Conservation (phyloP, 805 yeast species). For the Candida montana region DNA sequence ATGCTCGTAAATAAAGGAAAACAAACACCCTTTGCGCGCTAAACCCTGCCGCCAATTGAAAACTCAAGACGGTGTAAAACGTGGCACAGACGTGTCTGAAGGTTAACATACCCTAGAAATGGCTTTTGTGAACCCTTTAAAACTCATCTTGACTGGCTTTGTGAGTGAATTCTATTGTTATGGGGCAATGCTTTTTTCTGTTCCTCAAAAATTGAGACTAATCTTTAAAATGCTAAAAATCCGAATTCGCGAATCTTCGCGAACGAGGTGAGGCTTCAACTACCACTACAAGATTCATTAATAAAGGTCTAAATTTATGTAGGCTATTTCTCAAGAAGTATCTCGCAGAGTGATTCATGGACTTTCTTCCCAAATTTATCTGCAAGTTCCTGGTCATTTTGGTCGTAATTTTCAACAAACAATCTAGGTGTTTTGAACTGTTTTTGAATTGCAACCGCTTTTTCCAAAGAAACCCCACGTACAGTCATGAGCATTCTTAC, state of each 20-base stretch:
- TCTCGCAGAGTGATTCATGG: constrained; percentile 16
- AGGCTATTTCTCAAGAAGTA: constrained; percentile 7
- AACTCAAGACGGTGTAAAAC: not conserved
- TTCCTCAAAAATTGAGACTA: not conserved
- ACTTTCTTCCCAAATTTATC: constrained; percentile 29
- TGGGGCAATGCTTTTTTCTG: not conserved
- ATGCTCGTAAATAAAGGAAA: not conserved
- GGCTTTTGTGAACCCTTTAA: constrained; percentile 81
- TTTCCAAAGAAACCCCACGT: constrained; percentile 78
- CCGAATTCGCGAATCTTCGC: not conserved
- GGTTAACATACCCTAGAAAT: constrained; percentile 46
- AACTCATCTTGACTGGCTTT: constrained; percentile 50
- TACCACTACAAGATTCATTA: too few relatives aligned
- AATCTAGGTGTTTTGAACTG: constrained; percentile 63
- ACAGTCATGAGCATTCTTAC: constrained; percentile 72
- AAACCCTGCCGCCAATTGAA: not conserved
- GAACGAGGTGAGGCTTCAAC: not conserved
- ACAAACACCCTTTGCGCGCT: not conserved
- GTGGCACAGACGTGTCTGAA: not conserved
- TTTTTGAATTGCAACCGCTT: constrained; percentile 72
- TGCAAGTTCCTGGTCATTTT: constrained; percentile 16
- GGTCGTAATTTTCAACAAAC: constrained; percentile 45
- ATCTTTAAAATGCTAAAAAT: too few relatives aligned
- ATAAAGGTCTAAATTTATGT: too few relatives aligned
- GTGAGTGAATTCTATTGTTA: not conserved